Conservation (phyloP, 805 yeast species). For the Barnettozyma sucrosica region DNA sequence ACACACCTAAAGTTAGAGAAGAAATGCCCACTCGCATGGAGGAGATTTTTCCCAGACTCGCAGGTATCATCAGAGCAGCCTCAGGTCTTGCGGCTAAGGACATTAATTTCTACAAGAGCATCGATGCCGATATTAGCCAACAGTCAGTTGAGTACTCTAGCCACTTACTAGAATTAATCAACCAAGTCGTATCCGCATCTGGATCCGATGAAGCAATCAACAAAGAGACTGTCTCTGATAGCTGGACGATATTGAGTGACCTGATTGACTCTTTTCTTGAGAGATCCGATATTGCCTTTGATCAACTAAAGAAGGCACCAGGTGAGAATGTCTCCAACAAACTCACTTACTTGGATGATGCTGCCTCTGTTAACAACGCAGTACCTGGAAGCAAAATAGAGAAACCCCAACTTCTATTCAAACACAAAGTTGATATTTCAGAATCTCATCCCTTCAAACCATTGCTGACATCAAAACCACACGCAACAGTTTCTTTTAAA, state of each 20-base stretch:
- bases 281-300: slow-evolving; percentile 65
- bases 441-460: slow-evolving; percentile 76
- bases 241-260: slow-evolving; percentile 61
- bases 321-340: slow-evolving; percentile 4
- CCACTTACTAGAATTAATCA: slow-evolving; percentile 40
- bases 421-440: slow-evolving; percentile 56
- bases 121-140: slow-evolving; percentile 43
- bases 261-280: slow-evolving; percentile 70
- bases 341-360: slow-evolving; percentile 49
- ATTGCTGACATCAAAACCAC: slow-evolving; percentile 62
- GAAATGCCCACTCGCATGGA: slow-evolving; percentile 6
- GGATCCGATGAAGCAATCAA: slow-evolving; percentile 27
- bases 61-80: slow-evolving; percentile 57
- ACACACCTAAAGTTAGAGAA: not conserved
- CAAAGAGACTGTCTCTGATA: slow-evolving; percentile 40
- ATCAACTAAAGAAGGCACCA: slow-evolving; percentile 28
- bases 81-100: slow-evolving; percentile 73
- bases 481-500: slow-evolving; percentile 52
- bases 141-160: slow-evolving; percentile 37
- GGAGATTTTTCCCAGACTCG: slow-evolving; percentile 38
- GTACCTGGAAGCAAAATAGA: slow-evolving; percentile 29
- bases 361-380: slow-evolving; percentile 15
- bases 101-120: slow-evolving; percentile 62
- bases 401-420: slow-evolving; percentile 70
- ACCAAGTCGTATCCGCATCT: slow-evolving; percentile 34